Evolutionary conservation across 352 stramenopile species (phyloP), one percentile per base, ranked within the genome.

Genomic region (Globisporangium carolinianum): DNA sequence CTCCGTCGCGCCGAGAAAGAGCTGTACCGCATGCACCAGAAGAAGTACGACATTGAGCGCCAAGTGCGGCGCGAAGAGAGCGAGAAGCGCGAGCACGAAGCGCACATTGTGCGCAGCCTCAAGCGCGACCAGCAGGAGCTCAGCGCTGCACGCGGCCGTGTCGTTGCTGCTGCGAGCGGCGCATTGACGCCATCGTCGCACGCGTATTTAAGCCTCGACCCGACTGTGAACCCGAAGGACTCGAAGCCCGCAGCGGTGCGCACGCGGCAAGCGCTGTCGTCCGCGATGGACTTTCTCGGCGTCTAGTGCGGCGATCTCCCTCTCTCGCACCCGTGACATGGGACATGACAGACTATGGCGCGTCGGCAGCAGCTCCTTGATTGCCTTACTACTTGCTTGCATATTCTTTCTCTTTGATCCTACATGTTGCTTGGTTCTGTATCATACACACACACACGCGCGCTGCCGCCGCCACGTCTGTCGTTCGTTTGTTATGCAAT

Each of bases 21-120:
- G 63, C 68, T 94, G 10, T 94, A 94, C 62, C 85, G 85, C 37
- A 94, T 94, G 85, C 85, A 92, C 71, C 85, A 94, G 69, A 91
- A 91, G 68, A 94, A 94, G 67, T 94, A 91, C 71, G 81, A 94
- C 67, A 94, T 94, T 58, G 84, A 94, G 59, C 86, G 88, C 66
- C 61, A 81, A 47, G 79, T 91, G 48, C 78, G 84, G 3, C 81
- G 84, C 48, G 84, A 94, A 53, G 84, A 94, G 73, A 91, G 61
- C 62, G 84, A 94, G 71, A 89, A 89, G 65, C 79, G 82, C 70
- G 89, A 90, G 63, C 80, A 94, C 63, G 85, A 94, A 63, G 83
- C 73, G 14, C 69, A 87, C 45, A 94, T 94, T 55, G 79, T 89
- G 61, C 80, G 81, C 63, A 89, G 72, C 58, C 69, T 94, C 47